These are phyloP conservation scores for Pulveroboletus ravenelii DNA, from an alignment of 768 basidiomycete species.

Conservation along the genomic window DNA sequence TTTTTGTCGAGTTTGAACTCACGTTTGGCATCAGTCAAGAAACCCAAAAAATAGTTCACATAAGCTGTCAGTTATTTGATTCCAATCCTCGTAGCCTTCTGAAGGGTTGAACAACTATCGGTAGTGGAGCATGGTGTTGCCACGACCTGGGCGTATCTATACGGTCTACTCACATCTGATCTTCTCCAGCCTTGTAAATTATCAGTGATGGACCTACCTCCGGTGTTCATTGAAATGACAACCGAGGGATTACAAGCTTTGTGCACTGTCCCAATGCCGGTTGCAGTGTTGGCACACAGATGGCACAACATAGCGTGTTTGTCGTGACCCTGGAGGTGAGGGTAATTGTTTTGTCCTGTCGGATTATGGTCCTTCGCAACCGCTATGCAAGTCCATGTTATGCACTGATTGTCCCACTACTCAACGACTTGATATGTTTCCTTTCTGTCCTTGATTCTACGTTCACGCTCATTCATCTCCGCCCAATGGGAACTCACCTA, in stretches of 20 bases:
- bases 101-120: neutral
- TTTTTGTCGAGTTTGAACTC: neutral
- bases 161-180: neutral
- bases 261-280: too few species aligned
- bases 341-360: neutral
- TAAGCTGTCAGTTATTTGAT: neutral
- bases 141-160: neutral
- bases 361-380: too few species aligned
- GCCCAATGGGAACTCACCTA: too few species aligned
- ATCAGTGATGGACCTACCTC: neutral
- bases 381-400: too few species aligned
- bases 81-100: neutral
- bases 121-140: neutral
- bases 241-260: neutral
- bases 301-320: too few species aligned
- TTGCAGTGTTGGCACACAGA: too few species aligned
- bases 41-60: conserved; percentile 69
- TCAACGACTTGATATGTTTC: neutral
- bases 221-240: neutral
- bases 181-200: neutral
- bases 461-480: neutral
- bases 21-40: conserved; percentile 58
- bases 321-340: neutral
- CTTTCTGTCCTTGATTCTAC: neutral
- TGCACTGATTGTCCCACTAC: neutral